phyloP scores from a whole-genome alignment of 2,329 filamentous ascomycete genomes.

The Parastagonospora nodorum region DNA sequence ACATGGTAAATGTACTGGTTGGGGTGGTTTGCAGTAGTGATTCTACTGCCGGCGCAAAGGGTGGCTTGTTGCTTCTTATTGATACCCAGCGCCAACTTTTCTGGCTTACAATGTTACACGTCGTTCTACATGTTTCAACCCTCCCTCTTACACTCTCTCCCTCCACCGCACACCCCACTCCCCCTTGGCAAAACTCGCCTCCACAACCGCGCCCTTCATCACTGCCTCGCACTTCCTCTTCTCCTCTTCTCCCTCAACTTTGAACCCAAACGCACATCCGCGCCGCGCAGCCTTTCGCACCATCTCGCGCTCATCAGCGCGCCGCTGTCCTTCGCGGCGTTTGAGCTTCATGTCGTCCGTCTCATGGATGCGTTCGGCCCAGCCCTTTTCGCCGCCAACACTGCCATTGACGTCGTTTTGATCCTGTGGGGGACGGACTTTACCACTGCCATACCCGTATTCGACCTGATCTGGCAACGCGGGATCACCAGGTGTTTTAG shows the following conservation, averaged over 20 bases:
- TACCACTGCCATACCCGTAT: conserved; percentile 37
- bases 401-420: conserved; percentile 61
- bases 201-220: conserved; percentile 63
- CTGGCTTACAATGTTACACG: conserved; percentile 11
- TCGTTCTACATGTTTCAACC: not conserved
- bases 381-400: conserved; percentile 61
- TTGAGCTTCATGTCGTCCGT: conserved; percentile 58
- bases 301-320: conserved; percentile 60
- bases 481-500: not conserved
- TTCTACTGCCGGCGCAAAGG: not conserved
- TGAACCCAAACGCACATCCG: conserved; percentile 61
- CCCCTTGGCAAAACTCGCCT: conserved; percentile 65
- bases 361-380: conserved; percentile 58
- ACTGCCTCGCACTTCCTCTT: conserved; percentile 62
- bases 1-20: conserved; percentile 16
- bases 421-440: conserved; percentile 48
- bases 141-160: conserved; percentile 42
- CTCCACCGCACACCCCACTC: conserved; percentile 65
- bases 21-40: not conserved
- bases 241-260: conserved; percentile 27
- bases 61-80: conserved; percentile 5
- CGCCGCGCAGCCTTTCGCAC: conserved; percentile 67
- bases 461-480: conserved; percentile 17
- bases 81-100: conserved; percentile 21
- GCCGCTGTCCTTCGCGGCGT: conserved; percentile 55